Evolutionary conservation across 139 green algal species (phyloP), one percentile per base, ranked within the genome.

Genomic region (Tetratostichococcus sp.): DNA sequence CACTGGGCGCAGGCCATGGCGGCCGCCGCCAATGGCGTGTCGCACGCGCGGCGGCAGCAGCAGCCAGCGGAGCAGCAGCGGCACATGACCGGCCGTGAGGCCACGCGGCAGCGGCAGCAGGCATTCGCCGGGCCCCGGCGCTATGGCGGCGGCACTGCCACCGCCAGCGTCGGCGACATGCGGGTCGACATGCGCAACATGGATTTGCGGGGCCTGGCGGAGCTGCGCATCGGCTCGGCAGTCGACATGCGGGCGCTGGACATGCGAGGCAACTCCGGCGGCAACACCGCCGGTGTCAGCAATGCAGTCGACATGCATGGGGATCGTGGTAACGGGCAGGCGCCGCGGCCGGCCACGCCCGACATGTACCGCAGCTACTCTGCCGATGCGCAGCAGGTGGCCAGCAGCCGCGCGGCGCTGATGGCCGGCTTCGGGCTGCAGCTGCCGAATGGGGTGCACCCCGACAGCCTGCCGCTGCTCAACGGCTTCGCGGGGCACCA

Each of bases 311-410:
- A 50, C 39, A 50, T 50, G 39, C 39, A 50, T 11, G 11, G 39
- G 39, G 39, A 50, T 50, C 39, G 6, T 50, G 6, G 6, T 50
- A 21, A 21, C 39, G 39, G 6, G 39, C 39, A 50, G 39, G 39
- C 39, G 11, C 8, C 39, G 11, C 50, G 50, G 50, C 19, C 50
- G 26, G 50, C 26, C 11, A 26, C 50, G 50, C 50, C 50, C 2
- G 50, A 62, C 50, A 62, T 62, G 50, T 62, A n/a, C 19, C 50
- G 50, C 50, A 62, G 50, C 50, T 62, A 62, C 50, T 62, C 50
- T 4, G 50, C 50, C 17, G 50, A 62, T 26, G 50, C 50, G 17
- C 50, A 25, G 50, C 50, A 25, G 19, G 22, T 62, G 2, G 14
- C 50, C 50, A 26, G 2, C 17, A 26, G 17, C 2, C 11, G 26